phyloP scores from a whole-genome alignment of 2,329 filamentous ascomycete species.

The Bipolaris oryzae region DNA sequence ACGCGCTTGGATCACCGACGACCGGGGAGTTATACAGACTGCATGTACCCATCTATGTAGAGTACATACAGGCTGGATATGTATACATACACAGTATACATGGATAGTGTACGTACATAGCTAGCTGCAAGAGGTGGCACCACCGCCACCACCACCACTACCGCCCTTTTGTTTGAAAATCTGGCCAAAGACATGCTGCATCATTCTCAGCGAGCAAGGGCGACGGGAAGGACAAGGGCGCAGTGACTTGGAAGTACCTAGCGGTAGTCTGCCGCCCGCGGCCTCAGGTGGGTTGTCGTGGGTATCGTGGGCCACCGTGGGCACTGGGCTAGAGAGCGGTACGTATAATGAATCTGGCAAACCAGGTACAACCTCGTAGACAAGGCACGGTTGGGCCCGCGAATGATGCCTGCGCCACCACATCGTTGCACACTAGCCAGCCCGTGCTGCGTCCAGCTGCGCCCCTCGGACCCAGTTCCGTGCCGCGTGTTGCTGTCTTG shows the following conservation, averaged over 20 bases:
- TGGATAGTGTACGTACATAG: not conserved
- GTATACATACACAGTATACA: too few species aligned
- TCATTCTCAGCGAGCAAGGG: too few species aligned
- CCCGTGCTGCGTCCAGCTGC: not conserved
- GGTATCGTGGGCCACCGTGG: too few species aligned
- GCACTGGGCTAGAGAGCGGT: too few species aligned
- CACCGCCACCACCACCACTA: too few species aligned
- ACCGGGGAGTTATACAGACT: constrained; percentile 3
- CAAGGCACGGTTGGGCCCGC: constrained; percentile 9
- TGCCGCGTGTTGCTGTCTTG: not conserved
- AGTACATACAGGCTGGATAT: too few species aligned
- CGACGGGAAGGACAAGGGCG: too few species aligned
- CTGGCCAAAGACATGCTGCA: too few species aligned
- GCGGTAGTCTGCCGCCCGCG: too few species aligned
- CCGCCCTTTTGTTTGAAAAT: not conserved
- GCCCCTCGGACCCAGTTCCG: constrained; percentile 8
- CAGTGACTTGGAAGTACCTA: too few species aligned
- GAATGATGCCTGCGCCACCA: constrained; percentile 14
- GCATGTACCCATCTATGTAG: constrained; percentile 1
- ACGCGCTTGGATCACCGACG: constrained; percentile 1
- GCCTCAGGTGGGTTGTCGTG: too few species aligned
- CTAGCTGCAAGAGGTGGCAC: constrained; percentile 2
- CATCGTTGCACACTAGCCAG: not conserved
- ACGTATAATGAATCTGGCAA: not conserved
- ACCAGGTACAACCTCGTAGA: constrained; percentile 8